These are phyloP conservation scores for Phytophthora pinifolia DNA, from an alignment of 352 stramenopile species.

Conservation along the genomic window DNA sequence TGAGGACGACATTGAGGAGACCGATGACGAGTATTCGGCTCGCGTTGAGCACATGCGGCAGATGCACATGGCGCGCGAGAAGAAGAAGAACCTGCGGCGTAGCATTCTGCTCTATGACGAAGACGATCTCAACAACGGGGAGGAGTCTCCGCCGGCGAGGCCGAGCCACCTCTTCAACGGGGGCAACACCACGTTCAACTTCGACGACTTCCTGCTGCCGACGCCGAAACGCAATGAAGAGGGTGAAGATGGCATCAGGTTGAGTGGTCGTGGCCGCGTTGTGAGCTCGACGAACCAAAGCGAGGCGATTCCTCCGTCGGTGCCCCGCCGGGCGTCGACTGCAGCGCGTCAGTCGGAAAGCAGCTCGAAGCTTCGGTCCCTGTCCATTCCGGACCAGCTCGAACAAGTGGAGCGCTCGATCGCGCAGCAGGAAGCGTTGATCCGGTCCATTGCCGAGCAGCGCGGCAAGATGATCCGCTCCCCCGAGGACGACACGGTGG, in stretches of 20 bases:
- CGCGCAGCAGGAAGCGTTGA: slow-evolving; percentile 59
- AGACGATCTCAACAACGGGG: slow-evolving; percentile 33
- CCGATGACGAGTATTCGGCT: slow-evolving; percentile 45
- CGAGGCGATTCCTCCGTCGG: slow-evolving; percentile 24
- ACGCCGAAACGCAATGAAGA: slow-evolving; percentile 29
- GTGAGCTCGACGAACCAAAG: slow-evolving; percentile 33
- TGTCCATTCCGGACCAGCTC: slow-evolving; percentile 54
- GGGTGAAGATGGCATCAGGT: slow-evolving; percentile 1
- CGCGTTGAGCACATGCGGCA: slow-evolving; percentile 62
- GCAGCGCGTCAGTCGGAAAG: slow-evolving; percentile 27
- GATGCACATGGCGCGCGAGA: slow-evolving; percentile 67
- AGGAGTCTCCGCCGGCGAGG: slow-evolving; percentile 29
- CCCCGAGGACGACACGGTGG: slow-evolving; percentile 29
- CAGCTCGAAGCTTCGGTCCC: slow-evolving; percentile 36
- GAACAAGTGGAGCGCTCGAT: slow-evolving; percentile 63
- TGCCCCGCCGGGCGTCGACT: slow-evolving; percentile 28
- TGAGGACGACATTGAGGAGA: slow-evolving; percentile 47
- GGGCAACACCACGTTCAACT: slow-evolving; percentile 43
- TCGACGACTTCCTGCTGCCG: slow-evolving; percentile 44
- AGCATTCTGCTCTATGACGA: slow-evolving; percentile 53
- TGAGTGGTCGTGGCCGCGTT: slow-evolving; percentile 20
- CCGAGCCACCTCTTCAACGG: slow-evolving; percentile 29
- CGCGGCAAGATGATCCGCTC: slow-evolving; percentile 40
- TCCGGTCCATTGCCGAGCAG: slow-evolving; percentile 60
- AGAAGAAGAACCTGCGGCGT: slow-evolving; percentile 48